Percentiles rank a stretch among this genome's conserved stretches.
phyloP scores from a whole-genome alignment of 2,329 filamentous ascomycete species.

The Lasiodiplodia sp. region DNA sequence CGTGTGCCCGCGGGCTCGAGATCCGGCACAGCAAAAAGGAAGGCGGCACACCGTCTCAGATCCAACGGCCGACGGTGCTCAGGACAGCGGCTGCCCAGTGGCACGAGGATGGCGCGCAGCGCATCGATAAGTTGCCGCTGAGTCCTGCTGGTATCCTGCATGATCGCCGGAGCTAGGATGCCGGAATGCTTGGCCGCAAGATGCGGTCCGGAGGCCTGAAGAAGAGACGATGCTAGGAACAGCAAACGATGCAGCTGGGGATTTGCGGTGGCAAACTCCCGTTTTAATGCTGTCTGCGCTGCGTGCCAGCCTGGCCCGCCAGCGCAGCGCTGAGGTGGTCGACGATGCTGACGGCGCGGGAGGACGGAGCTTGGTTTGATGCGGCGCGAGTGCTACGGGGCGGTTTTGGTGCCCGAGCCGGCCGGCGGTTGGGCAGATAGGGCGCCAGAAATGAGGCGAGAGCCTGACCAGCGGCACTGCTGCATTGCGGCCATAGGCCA shows the following conservation, averaged over 20 bases:
- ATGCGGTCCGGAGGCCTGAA: constrained; percentile 18
- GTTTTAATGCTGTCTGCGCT: constrained; percentile 16
- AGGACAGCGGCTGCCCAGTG: constrained; percentile 3
- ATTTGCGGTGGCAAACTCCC: constrained; percentile 28
- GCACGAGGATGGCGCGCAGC: constrained; percentile 13
- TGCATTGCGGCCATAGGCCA: constrained; percentile 20
- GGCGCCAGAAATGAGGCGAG: constrained; percentile 24
- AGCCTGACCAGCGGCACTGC: constrained; percentile 21
- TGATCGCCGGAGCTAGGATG: constrained; percentile 12
- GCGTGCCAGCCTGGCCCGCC: constrained; percentile 16
- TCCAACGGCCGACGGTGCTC: constrained; percentile 16
- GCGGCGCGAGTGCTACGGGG: constrained; percentile 14
- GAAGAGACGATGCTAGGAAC: not conserved
- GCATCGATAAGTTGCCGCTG: constrained; percentile 23
- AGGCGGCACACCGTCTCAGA: constrained; percentile 19
- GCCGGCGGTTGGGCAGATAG: constrained; percentile 26
- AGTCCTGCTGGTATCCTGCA: not conserved
- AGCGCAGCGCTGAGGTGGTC: constrained; percentile 28
- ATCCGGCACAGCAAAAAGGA: constrained; percentile 4
- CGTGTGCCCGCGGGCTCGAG: constrained; percentile 4
- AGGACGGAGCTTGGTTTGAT: constrained; percentile 16
- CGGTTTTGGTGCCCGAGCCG: constrained; percentile 22
- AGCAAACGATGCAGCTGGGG: constrained; percentile 27
- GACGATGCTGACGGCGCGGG: constrained; percentile 15
- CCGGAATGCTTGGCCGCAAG: constrained; percentile 10